Conservation (phyloP, 805 yeast genomes). For the Sugiyamaella floridensis region DNA sequence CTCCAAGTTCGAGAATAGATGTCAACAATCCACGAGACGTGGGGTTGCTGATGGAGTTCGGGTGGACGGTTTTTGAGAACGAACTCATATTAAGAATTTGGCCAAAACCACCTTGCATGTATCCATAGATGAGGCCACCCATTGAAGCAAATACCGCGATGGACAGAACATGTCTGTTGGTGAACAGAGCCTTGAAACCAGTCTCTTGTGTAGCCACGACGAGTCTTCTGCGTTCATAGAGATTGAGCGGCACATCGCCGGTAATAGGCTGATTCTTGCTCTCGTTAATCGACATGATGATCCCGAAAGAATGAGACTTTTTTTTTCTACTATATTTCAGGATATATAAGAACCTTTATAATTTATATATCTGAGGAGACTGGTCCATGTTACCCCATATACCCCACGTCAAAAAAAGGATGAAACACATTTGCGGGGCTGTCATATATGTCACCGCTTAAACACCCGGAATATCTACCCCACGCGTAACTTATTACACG, state of each 20-base stretch:
- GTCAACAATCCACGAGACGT: conserved; percentile 15
- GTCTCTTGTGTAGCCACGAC: conserved; percentile 4
- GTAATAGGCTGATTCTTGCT: background rate
- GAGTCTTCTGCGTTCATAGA: conserved; percentile 7
- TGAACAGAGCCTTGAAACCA: conserved; percentile 20
- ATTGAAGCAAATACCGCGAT: conserved; percentile 25
- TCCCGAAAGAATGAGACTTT: too few relatives aligned
- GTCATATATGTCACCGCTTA: too few relatives aligned
- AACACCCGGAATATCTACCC: too few relatives aligned
- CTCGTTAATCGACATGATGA: background rate
- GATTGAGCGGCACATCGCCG: conserved; percentile 1
- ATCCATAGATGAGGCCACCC: conserved; percentile 27
- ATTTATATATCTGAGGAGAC: too few relatives aligned
- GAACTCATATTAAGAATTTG: conserved; percentile 22
- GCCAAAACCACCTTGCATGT: conserved; percentile 27
- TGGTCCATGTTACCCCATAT: too few relatives aligned
- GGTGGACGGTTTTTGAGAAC: conserved; percentile 16
- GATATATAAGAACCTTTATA: too few relatives aligned
- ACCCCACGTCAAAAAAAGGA: too few relatives aligned
- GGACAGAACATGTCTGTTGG: conserved; percentile 18
- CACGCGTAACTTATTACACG: too few relatives aligned
- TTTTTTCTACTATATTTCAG: too few relatives aligned
- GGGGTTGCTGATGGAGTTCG: conserved; percentile 17
- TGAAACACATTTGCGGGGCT: too few relatives aligned
- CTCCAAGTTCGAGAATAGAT: conserved; percentile 19